Base-by-base conservation (phyloP, 306 rosid genomes). In the Prunus fruticosa region DNA sequence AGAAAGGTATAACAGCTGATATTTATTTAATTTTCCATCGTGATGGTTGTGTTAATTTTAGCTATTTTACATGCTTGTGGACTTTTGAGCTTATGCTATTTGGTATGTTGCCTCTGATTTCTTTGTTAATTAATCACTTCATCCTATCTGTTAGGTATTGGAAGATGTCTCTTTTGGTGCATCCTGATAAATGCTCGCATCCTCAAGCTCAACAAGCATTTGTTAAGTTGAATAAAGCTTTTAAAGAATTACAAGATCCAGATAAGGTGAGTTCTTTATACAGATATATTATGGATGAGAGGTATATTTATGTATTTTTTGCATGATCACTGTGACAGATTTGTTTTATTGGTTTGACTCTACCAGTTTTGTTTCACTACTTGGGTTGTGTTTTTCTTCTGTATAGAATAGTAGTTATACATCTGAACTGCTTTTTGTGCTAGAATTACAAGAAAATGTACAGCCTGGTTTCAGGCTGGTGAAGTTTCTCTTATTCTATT, bases 121-220 rank as follows among this genome's bases (percentile, higher is more conserved):
- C 7, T 53, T 72, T 72, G 19, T 38, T 69, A 49, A 23, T 50
- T 43, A 47, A 60, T 14, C 14, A 18, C 14, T 6, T 13, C 34
- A n/a, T 79, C 80, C 67, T 52, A 57, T 73, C 76, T 18, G 32
- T 70, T 49, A 91, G 98, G 90, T 94, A 94, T 74, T 94, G 98
- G 98, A 94, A 94, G 88, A 85, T 89, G 20, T 91, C 98, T 64
- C 95, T 94, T 75, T 85, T 94, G 86, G 98, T 94, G 84, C 98
- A 94, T 71, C 98, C 98, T n/a, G 98, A 94, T 85, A 94, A 94
- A 86, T 94, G 98, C 77, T 82, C 96, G 71, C 98, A 94, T 84
- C 98, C 97, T 77, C 96, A 90, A 77, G 97, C 98, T 60, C 85
- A 92, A 72, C 93, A 89, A 87, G 97, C 98, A 70, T 94, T 94